phyloP scores from a whole-genome alignment of 2,329 filamentous ascomycete genomes.

The Lachnellula arida region DNA sequence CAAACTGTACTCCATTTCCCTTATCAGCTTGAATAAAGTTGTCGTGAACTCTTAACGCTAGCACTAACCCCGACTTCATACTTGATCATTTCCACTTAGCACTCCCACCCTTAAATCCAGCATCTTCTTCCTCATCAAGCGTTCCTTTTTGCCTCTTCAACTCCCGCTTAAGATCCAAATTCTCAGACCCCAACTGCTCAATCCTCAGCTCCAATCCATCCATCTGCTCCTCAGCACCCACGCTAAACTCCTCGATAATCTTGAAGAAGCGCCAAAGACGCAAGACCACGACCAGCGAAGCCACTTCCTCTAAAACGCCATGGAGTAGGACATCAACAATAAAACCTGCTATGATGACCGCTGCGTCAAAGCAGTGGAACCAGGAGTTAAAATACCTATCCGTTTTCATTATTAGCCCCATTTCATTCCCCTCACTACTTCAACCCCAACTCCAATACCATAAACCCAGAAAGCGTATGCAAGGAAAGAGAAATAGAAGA shows the following conservation, averaged over 20 bases:
- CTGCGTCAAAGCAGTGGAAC: constrained; percentile 62
- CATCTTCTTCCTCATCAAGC: constrained; percentile 16
- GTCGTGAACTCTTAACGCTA: not conserved
- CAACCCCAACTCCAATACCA: no score
- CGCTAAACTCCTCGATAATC: constrained; percentile 63
- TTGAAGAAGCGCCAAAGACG: constrained; percentile 67
- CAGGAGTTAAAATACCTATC: constrained; percentile 50
- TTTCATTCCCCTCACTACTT: not conserved
- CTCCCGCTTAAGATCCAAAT: constrained; percentile 45
- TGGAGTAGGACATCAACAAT: constrained; percentile 56
- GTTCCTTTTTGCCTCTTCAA: constrained; percentile 16
- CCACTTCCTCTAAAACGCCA: constrained; percentile 58
- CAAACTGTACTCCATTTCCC: not conserved
- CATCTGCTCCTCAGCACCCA: constrained; percentile 58
- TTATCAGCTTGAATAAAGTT: not conserved
- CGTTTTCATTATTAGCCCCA: not conserved
- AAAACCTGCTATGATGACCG: constrained; percentile 58
- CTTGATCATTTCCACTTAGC: not conserved
- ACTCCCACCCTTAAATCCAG: not conserved
- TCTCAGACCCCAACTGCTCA: constrained; percentile 46
- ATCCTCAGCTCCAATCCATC: constrained; percentile 51
- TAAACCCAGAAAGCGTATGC: not conserved
- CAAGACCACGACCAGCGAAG: constrained; percentile 61
- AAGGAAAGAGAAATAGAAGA: not conserved
- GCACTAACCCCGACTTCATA: not conserved